These are phyloP conservation scores for Drosera spatulata DNA, from an alignment of 179 eudicot genomes.

Conservation along the genomic window DNA sequence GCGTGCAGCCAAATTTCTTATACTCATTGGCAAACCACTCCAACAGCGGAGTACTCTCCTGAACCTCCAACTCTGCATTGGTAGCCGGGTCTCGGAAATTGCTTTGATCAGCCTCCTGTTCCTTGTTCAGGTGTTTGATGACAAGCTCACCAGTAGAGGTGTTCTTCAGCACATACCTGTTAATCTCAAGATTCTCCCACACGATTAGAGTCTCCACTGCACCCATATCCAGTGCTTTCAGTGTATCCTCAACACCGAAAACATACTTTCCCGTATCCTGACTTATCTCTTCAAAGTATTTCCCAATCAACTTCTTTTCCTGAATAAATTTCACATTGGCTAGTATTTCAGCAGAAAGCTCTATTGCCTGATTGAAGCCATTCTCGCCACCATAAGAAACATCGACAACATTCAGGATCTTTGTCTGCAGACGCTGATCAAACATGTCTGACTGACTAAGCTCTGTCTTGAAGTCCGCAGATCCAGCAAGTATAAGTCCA, in stretches of 20 bases:
- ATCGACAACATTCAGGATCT: constrained; percentile 63
- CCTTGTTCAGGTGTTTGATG: constrained; percentile 4
- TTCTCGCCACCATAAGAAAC: constrained; percentile 27
- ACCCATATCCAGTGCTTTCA: constrained; percentile 51
- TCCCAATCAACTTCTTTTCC: constrained; percentile 18
- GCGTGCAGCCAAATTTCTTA: not conserved
- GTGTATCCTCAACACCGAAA: constrained; percentile 16
- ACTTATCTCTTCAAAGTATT: too few relatives aligned
- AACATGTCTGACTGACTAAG: constrained; percentile 77
- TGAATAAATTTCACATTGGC: constrained; percentile 53
- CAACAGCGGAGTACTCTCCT: constrained; percentile 1
- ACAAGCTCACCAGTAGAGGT: not conserved
- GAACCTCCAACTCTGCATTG: constrained; percentile 3
- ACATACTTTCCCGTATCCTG: too few relatives aligned
- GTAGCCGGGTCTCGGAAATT: constrained; percentile 3
- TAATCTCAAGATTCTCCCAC: not conserved
- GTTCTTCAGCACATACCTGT: constrained; percentile 4
- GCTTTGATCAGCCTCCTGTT: constrained; percentile 4
- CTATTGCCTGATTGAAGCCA: constrained; percentile 55
- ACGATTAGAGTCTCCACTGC: constrained; percentile 29
- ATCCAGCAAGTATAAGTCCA: constrained; percentile 69
- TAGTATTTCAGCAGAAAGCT: constrained; percentile 48
- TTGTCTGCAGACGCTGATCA: constrained; percentile 66
- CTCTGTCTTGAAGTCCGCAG: constrained; percentile 74
- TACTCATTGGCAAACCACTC: constrained; percentile 4